These are phyloP conservation scores for Aaosphaeria pasadenensis DNA, from an alignment of 2,329 filamentous ascomycete species.

Conservation along the genomic window DNA sequence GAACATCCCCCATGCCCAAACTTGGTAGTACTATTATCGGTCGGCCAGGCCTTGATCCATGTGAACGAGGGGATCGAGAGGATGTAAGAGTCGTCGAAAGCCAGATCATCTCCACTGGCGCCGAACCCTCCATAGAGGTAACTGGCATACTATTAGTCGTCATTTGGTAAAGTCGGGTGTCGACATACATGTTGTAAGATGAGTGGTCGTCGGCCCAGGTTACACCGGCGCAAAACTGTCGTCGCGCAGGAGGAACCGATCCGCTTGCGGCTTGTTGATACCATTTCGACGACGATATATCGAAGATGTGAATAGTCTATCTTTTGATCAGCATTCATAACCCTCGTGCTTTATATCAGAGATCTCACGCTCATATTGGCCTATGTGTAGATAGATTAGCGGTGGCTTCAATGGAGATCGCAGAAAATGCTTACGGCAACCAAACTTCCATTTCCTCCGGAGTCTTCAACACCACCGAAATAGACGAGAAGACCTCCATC, in stretches of 20 bases:
- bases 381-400: slow-evolving; percentile 6
- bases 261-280: slow-evolving; percentile 58
- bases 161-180: neutral
- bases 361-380: slow-evolving; percentile 35
- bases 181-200: slow-evolving; percentile 61
- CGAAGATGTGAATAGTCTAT: slow-evolving; percentile 58
- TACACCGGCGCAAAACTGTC: slow-evolving; percentile 61
- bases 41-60: slow-evolving; percentile 58
- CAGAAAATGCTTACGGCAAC: slow-evolving; percentile 16
- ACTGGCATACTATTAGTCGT: slow-evolving; percentile 32
- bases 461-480: slow-evolving; percentile 58
- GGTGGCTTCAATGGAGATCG: neutral
- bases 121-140: slow-evolving; percentile 61
- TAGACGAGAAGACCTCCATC: slow-evolving; percentile 60
- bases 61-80: slow-evolving; percentile 61
- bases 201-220: slow-evolving; percentile 59
- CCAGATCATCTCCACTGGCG: slow-evolving; percentile 40
- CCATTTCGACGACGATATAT: slow-evolving; percentile 59
- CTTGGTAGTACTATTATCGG: slow-evolving; percentile 39
- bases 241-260: slow-evolving; percentile 49
- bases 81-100: slow-evolving; percentile 62
- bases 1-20: slow-evolving; percentile 54
- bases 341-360: neutral
- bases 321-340: slow-evolving; percentile 1
- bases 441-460: slow-evolving; percentile 47